Conservation (phyloP, 345 rosid genomes). For the Eucalyptus polyanthemos region DNA sequence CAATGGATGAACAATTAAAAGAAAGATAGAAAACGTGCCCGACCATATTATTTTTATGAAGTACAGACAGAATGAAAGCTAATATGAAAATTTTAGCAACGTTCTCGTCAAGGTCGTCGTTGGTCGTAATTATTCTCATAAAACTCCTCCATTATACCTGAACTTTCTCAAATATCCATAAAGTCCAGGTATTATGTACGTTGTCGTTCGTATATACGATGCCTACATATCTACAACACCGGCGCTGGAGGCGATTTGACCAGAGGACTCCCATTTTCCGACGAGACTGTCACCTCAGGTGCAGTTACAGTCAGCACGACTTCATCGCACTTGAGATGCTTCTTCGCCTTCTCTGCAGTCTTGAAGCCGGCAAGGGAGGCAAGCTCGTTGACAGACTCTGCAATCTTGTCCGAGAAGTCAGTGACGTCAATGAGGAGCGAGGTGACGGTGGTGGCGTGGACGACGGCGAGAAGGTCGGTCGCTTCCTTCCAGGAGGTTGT, state of each 20-base stretch:
- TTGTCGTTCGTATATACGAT: not conserved
- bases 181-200: not conserved
- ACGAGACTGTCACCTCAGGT: constrained; percentile 2
- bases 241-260: not conserved
- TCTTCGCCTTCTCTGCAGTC: not conserved
- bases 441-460: constrained; percentile 29
- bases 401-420: constrained; percentile 28
- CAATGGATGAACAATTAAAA: not conserved
- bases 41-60: not conserved
- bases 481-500: constrained; percentile 27
- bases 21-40: not conserved
- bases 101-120: not conserved
- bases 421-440: constrained; percentile 43
- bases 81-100: not conserved
- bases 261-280: not conserved
- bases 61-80: not conserved
- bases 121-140: not conserved
- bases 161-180: not conserved
- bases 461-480: constrained; percentile 11
- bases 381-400: constrained; percentile 41
- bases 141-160: not conserved
- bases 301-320: not conserved
- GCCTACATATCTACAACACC: not conserved
- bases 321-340: not conserved
- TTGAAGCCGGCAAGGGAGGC: constrained; percentile 33